A percentile compares a stretch with the other conserved stretches of the same genome.
Evolutionary conservation across 495 filamentous ascomycete genomes (phyloP).

Genomic region (Parmelia sp.): DNA sequence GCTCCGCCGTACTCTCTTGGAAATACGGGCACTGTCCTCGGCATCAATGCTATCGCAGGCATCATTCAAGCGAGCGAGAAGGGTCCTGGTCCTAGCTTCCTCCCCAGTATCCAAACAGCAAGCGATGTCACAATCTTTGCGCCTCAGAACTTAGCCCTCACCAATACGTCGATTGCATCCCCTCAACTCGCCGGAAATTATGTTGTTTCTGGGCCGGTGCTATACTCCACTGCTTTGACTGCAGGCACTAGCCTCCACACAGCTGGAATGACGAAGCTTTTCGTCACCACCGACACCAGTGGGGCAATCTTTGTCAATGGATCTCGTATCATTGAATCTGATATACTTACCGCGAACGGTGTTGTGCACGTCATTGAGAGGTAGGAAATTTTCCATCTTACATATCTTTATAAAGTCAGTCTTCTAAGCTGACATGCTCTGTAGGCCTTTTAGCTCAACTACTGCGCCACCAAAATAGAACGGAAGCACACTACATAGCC

Average conservation of each 20-base stretch:
- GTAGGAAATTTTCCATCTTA: neutral
- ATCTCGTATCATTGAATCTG: neutral
- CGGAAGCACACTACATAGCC: neutral
- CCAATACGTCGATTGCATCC: neutral
- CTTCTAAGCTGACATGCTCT: neutral
- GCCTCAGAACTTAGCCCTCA: constrained; percentile 4
- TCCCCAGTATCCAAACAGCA: neutral
- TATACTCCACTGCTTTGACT: constrained; percentile 6
- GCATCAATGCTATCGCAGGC: neutral
- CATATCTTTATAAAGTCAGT: neutral
- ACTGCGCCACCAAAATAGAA: neutral
- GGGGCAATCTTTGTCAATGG: constrained; percentile 7
- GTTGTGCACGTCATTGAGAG: constrained; percentile 11
- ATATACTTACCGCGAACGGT: constrained; percentile 10
- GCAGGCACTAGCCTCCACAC: neutral
- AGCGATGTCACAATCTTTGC: constrained; percentile 13
- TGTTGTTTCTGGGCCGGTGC: neutral
- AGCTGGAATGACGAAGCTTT: neutral
- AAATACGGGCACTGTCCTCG: constrained; percentile 4
- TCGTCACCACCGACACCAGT: neutral
- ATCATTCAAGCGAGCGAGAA: neutral
- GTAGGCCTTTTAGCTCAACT: neutral
- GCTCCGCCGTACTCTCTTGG: constrained; percentile 9
- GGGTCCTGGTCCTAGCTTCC: neutral
- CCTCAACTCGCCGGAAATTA: neutral